Percentiles rank a stretch among this genome's conserved stretches.
Conservation (phyloP, 345 rosid species). For the Psidium friedrichsthalianum region DNA sequence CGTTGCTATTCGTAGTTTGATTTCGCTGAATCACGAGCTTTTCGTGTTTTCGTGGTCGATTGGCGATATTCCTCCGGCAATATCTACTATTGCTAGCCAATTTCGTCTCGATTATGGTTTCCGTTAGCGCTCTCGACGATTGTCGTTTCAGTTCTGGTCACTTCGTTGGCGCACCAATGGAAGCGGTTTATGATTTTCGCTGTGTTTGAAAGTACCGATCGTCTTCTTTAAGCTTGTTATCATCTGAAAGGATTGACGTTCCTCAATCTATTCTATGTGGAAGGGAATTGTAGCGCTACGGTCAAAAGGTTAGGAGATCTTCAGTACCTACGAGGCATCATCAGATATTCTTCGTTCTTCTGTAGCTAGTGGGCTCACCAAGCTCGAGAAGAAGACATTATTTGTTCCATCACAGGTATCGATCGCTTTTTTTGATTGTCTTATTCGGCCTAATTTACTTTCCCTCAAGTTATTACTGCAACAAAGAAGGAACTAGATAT, state of each 20-base stretch:
- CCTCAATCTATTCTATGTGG: neutral
- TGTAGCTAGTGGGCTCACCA: neutral
- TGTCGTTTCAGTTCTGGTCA: neutral
- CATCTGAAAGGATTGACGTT: neutral
- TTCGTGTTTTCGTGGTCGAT: neutral
- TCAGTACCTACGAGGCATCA: neutral
- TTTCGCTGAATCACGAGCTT: neutral
- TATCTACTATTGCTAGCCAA: neutral
- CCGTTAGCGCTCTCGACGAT: neutral
- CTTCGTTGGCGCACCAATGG: neutral
- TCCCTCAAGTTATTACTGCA: neutral
- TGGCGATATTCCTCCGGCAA: neutral
- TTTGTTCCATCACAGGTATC: neutral
- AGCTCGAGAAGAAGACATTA: neutral
- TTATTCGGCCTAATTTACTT: neutral
- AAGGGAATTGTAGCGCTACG: neutral
- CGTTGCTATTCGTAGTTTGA: neutral
- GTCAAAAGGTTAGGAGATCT: neutral
- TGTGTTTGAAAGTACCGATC: neutral
- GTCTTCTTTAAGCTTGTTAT: neutral
- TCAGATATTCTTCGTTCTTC: neutral
- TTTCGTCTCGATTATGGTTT: neutral
- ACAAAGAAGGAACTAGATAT: neutral
- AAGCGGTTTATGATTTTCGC: neutral
- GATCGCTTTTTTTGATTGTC: neutral